A percentile compares a stretch with the other conserved stretches of the same genome.
Conservation (phyloP, 2,329 filamentous ascomycete genomes). For the Talaromyces sp. region DNA sequence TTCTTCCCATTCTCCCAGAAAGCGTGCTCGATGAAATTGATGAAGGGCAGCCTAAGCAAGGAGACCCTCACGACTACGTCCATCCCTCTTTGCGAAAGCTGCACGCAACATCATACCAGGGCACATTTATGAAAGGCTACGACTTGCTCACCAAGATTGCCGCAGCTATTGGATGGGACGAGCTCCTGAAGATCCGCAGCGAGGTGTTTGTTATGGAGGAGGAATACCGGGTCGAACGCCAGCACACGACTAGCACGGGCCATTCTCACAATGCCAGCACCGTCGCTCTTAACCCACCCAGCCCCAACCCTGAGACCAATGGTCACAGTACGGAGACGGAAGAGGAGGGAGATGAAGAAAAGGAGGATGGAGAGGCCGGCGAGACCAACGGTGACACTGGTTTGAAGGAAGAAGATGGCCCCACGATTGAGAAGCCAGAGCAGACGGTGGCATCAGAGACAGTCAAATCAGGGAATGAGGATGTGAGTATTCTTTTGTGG, state of each 20-base stretch:
- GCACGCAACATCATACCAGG: constrained; percentile 83
- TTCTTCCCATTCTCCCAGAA: constrained; percentile 80
- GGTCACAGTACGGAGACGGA: constrained; percentile 23
- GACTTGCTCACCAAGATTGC: constrained; percentile 92
- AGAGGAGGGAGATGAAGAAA: constrained; percentile 22
- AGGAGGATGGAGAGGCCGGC: constrained; percentile 20
- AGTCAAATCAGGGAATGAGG: constrained; percentile 69
- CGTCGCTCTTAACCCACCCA: constrained; percentile 67
- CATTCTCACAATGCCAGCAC: constrained; percentile 66
- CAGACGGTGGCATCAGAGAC: constrained; percentile 73
- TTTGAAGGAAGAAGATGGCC: constrained; percentile 16
- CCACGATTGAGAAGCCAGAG: constrained; percentile 68
- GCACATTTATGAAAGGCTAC: constrained; percentile 94
- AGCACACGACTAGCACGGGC: constrained; percentile 24
- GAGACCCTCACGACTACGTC: constrained; percentile 75
- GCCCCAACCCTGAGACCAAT: constrained; percentile 31
- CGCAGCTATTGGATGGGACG: constrained; percentile 95
- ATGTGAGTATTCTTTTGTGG: constrained; percentile 44
- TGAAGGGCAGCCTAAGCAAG: constrained; percentile 68
- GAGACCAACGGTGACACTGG: constrained; percentile 28
- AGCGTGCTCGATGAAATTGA: constrained; percentile 94
- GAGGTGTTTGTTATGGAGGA: constrained; percentile 99
- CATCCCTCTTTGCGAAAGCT: constrained; percentile 81
- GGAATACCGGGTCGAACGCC: constrained; percentile 78
- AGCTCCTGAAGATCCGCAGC: constrained; percentile 87